These are phyloP conservation scores for Fremontodendron californicum DNA, from an alignment of 345 rosid genomes.

Conservation along the genomic window DNA sequence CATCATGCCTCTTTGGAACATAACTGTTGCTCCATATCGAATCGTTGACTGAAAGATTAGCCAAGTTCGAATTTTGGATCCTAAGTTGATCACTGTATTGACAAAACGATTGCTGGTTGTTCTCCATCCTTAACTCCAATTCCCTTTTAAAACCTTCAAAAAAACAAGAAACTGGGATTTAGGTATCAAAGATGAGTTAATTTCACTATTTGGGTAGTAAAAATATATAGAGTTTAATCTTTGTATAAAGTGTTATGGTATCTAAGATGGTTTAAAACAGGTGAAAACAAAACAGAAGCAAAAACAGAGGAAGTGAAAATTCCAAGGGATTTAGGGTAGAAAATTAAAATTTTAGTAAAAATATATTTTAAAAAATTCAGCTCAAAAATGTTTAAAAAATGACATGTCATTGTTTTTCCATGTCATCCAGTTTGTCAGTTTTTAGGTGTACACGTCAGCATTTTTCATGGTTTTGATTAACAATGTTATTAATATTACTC, in stretches of 20 bases:
- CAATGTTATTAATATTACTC: too few species aligned
- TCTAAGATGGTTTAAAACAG: not conserved
- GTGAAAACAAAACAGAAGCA: too few species aligned
- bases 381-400: too few species aligned
- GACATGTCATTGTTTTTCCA: too few species aligned
- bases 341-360: too few species aligned
- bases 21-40: conserved; percentile 79
- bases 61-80: conserved; percentile 51
- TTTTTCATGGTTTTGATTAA: too few species aligned
- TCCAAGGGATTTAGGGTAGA: too few species aligned
- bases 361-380: too few species aligned
- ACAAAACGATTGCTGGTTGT: conserved; percentile 80
- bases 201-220: not conserved
- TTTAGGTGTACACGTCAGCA: too few species aligned
- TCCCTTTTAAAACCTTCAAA: not conserved
- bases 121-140: conserved; percentile 53
- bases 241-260: not conserved
- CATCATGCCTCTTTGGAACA: conserved; percentile 54
- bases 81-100: conserved; percentile 93
- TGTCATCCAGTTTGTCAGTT: too few species aligned
- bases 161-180: conserved; percentile 8
- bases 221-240: not conserved
- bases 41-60: conserved; percentile 70
- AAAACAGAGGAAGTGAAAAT: conserved; percentile 6
- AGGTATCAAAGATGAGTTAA: not conserved